Percentiles rank a stretch among this genome's conserved stretches.
Conservation (phyloP, 2,329 filamentous ascomycete genomes). For the Lachnellula hyalina region DNA sequence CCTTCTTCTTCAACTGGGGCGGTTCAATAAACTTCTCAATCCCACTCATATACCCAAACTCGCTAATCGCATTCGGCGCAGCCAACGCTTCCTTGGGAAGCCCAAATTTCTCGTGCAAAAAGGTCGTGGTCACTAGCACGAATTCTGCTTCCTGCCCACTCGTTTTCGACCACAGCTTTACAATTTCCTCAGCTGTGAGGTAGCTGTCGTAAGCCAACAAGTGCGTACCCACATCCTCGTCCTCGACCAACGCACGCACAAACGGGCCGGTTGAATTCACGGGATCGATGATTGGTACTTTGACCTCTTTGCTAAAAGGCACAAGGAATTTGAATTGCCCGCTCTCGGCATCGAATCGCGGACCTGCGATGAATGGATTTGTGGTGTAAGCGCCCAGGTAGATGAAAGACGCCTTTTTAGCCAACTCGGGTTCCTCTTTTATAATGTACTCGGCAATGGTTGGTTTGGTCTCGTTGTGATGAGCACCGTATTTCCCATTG, state of each 20-base stretch:
- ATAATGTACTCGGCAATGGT: conserved; percentile 29
- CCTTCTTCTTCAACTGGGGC: conserved; percentile 33
- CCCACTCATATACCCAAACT: conserved; percentile 39
- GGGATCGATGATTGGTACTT: conserved; percentile 38
- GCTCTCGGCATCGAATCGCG: conserved; percentile 18
- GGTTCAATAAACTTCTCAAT: conserved; percentile 35
- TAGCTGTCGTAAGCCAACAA: conserved; percentile 42
- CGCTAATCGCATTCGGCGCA: conserved; percentile 31
- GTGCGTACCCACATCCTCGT: conserved; percentile 36
- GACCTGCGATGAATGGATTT: conserved; percentile 12
- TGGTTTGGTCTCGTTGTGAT: conserved; percentile 33
- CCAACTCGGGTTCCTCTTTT: conserved; percentile 22
- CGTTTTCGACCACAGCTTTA: conserved; percentile 33
- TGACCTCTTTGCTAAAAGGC: conserved; percentile 21
- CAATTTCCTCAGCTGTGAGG: conserved; percentile 31
- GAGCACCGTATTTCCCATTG: conserved; percentile 38
- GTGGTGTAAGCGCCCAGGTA: conserved; percentile 20
- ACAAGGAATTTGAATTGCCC: conserved; percentile 32
- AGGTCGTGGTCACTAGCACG: conserved; percentile 27
- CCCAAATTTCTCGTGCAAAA: conserved; percentile 33
- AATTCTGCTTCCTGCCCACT: conserved; percentile 35
- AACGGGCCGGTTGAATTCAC: conserved; percentile 38
- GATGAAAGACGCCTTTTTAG: conserved; percentile 32
- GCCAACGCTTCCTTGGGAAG: conserved; percentile 37
- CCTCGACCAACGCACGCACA: conserved; percentile 38